Percentiles rank a stretch among this genome's conserved stretches.
These are phyloP conservation scores for Asterella californica DNA, from an alignment of 225 moss, liverwort and hornwort species.

Conservation along the genomic window DNA sequence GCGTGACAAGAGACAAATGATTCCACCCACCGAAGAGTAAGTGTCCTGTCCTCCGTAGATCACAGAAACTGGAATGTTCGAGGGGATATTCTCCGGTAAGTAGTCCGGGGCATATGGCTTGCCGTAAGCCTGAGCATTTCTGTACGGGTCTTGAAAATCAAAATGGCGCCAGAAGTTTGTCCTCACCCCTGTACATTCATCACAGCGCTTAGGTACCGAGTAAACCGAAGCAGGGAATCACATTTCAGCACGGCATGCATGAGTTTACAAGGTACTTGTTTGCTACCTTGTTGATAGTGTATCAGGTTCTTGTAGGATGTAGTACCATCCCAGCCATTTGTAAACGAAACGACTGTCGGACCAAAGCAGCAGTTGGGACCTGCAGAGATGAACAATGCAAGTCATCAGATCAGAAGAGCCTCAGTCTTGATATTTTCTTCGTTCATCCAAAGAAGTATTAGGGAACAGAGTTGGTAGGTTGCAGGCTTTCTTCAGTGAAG, in stretches of 20 bases:
- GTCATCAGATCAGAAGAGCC: neutral
- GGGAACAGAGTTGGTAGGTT: neutral
- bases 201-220: neutral
- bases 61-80: constrained; percentile 23
- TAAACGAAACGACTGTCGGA: constrained; percentile 9
- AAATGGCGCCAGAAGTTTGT: constrained; percentile 31
- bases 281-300: constrained; percentile 42
- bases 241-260: neutral
- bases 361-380: constrained; percentile 44
- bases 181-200: constrained; percentile 26
- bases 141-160: constrained; percentile 10
- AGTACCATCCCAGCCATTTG: constrained; percentile 48
- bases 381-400: neutral
- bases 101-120: constrained; percentile 17
- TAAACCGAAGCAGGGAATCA: neutral
- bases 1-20: constrained; percentile 11
- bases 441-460: neutral
- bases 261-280: too few species aligned
- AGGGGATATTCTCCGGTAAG: constrained; percentile 21
- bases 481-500: neutral
- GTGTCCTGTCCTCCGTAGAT: constrained; percentile 34
- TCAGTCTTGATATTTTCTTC: neutral
- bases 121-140: constrained; percentile 16
- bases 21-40: constrained; percentile 13
- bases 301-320: constrained; percentile 37